phyloP scores from a whole-genome alignment of 441 rosid genomes.

The Hypseocharis bilobata region DNA sequence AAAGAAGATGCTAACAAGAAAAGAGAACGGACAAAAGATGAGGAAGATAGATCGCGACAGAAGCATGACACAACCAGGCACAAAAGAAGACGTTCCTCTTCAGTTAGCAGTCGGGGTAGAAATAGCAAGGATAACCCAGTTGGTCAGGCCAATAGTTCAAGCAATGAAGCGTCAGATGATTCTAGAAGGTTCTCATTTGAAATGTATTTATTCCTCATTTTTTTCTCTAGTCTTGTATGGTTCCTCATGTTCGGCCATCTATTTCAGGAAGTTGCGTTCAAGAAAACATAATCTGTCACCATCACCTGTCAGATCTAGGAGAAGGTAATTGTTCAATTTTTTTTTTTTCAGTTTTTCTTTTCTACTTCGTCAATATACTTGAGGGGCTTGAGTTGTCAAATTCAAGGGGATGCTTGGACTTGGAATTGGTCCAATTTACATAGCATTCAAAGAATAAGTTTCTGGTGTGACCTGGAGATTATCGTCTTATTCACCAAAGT shows the following conservation, averaged over 20 bases:
- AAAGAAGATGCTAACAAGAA: constrained; percentile 50
- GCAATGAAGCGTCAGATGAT: constrained; percentile 62
- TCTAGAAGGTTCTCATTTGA: constrained; percentile 51
- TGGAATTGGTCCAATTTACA: background rate
- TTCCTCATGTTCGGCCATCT: constrained; percentile 21
- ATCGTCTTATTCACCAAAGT: background rate
- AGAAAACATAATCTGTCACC: constrained; percentile 54
- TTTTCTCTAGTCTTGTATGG: constrained; percentile 1
- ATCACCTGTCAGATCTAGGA: constrained; percentile 66
- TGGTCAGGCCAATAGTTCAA: constrained; percentile 34
- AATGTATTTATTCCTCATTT: constrained; percentile 18
- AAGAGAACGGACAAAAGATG: constrained; percentile 47
- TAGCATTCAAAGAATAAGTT: background rate
- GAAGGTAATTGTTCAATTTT: constrained; percentile 39
- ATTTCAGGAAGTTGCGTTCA: constrained; percentile 45
- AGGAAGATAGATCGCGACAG: constrained; percentile 46
- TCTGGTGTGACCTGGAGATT: background rate
- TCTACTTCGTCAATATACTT: background rate
- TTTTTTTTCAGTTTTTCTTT: constrained; percentile 4
- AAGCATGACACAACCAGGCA: constrained; percentile 52
- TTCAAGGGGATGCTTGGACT: background rate
- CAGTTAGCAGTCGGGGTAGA: constrained; percentile 47
- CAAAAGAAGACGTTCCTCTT: constrained; percentile 59
- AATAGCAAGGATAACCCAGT: constrained; percentile 36
- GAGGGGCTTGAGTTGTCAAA: constrained; percentile 8